Percentiles rank a stretch among this genome's conserved stretches.
Evolutionary conservation across 495 filamentous ascomycete genomes (phyloP).

Genomic region (Bryoglossum gracile): DNA sequence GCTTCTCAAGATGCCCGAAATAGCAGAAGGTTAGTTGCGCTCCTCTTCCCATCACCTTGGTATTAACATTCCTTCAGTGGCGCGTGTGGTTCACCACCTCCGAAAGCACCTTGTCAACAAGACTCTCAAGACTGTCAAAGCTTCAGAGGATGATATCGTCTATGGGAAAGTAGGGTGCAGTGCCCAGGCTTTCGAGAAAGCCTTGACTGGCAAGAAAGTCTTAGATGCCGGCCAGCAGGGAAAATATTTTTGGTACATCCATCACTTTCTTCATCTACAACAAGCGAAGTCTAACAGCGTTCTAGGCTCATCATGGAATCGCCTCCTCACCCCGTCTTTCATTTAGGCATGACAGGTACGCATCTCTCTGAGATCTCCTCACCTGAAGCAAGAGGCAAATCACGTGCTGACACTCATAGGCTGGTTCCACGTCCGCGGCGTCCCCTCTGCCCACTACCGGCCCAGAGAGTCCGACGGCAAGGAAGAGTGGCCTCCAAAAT

Average conservation of each 20-base stretch:
- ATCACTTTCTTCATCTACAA: no score
- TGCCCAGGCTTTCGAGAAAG: conserved; percentile 59
- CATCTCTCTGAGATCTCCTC: conserved; percentile 6
- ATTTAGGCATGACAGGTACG: conserved; percentile 69
- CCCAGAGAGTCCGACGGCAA: conserved; percentile 49
- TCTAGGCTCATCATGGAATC: conserved; percentile 54
- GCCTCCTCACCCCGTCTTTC: conserved; percentile 82
- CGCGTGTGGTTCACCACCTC: conserved; percentile 78
- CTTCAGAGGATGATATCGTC: conserved; percentile 70
- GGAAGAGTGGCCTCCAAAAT: conserved; percentile 78
- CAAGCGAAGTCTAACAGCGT: no score
- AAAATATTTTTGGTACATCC: conserved; percentile 82
- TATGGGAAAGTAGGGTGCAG: conserved; percentile 85
- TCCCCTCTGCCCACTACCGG: conserved; percentile 71
- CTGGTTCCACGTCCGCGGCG: conserved; percentile 79
- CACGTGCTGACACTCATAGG: conserved; percentile 37
- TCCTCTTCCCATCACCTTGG: background rate
- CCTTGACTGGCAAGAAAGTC: conserved; percentile 70
- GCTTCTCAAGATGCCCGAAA: conserved; percentile 70
- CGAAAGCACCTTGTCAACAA: conserved; percentile 75
- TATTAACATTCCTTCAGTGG: conserved; percentile 41
- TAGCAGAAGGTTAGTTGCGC: conserved; percentile 54
- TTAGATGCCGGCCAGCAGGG: conserved; percentile 73
- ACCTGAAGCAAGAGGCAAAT: no score
- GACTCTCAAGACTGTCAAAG: conserved; percentile 61